A percentile compares a stretch with the other conserved stretches of the same genome.
These are phyloP conservation scores for Rhodotorula graminis DNA, from an alignment of 768 basidiomycete species.

Conservation along the genomic window DNA sequence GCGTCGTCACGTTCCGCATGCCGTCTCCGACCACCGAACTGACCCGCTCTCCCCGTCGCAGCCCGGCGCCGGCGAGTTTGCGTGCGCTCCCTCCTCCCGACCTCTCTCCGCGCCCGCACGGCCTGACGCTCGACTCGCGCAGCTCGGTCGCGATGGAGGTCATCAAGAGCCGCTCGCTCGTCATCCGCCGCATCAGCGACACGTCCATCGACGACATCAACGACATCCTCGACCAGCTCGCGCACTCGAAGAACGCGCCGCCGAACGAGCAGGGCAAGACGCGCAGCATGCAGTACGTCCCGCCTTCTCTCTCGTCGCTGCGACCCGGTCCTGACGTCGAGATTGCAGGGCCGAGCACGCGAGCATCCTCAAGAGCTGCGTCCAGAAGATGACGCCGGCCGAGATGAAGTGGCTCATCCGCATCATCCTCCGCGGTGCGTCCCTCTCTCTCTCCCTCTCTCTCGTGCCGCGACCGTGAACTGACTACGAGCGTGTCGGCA, in stretches of 20 bases:
- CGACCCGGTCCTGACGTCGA: background rate
- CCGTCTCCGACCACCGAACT: background rate
- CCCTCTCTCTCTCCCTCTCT: background rate
- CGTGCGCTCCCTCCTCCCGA: background rate
- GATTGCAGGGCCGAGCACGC: slow-evolving; percentile 64
- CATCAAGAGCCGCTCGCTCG: slow-evolving; percentile 71
- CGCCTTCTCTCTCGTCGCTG: background rate
- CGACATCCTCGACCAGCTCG: slow-evolving; percentile 68
- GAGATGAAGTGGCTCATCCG: slow-evolving; percentile 96
- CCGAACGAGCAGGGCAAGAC: slow-evolving; percentile 9
- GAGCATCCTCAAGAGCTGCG: slow-evolving; percentile 65
- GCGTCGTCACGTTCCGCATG: slow-evolving; percentile 2
- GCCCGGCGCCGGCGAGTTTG: slow-evolving; percentile 34
- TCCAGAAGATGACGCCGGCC: slow-evolving; percentile 63
- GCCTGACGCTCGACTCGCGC: slow-evolving; percentile 62
- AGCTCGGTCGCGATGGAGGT: slow-evolving; percentile 71
- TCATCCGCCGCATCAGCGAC: slow-evolving; percentile 60
- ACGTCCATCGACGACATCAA: slow-evolving; percentile 82
- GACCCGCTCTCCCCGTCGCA: background rate
- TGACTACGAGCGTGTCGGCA: slow-evolving; percentile 43
- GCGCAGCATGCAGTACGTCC: slow-evolving; percentile 50
- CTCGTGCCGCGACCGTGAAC: too few species aligned
- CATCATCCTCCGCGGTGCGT: slow-evolving; percentile 83
- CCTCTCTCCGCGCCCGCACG: slow-evolving; percentile 41
- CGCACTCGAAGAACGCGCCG: slow-evolving; percentile 45